phyloP scores from a whole-genome alignment of 148 eudicot genomes.

The Salicornia ramosissima region DNA sequence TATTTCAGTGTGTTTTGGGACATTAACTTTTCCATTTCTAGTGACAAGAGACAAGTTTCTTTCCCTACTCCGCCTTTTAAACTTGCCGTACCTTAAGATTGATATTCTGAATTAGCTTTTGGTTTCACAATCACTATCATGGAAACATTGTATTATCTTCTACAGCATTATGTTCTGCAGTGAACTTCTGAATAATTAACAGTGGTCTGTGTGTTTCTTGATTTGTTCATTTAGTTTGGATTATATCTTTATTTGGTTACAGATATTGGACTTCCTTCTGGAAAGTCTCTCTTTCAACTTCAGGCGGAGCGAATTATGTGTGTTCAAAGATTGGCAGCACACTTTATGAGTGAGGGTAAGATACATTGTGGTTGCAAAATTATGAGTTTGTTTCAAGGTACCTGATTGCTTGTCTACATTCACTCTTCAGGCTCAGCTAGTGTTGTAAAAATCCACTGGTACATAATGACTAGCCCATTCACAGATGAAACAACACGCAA shows the following conservation, averaged over 20 bases:
- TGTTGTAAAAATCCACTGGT: conserved; percentile 73
- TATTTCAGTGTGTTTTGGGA: not conserved
- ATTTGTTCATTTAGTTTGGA: not conserved
- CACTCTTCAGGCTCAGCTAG: conserved; percentile 46
- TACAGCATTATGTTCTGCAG: not conserved
- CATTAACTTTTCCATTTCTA: not conserved
- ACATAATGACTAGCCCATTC: conserved; percentile 99
- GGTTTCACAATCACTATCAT: not conserved
- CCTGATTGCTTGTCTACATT: conserved; percentile 25
- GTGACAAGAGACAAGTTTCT: not conserved
- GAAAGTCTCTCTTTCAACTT: conserved; percentile 96
- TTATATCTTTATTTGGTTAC: conserved; percentile 21
- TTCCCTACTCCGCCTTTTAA: not conserved
- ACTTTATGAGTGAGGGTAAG: conserved; percentile 71
- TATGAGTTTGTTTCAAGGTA: not conserved
- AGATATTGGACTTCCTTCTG: conserved; percentile 98
- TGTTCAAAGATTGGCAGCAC: conserved; percentile 79
- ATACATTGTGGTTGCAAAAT: conserved; percentile 3
- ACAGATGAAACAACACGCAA: conserved; percentile 80
- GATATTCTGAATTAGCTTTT: not conserved
- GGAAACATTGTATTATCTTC: not conserved
- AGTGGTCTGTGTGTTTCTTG: not conserved
- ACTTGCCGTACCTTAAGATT: not conserved
- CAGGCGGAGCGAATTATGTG: conserved; percentile 96
- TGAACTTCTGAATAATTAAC: not conserved